Base-by-base conservation (phyloP, 2,329 filamentous ascomycete genomes). In the Colletotrichum agaves region DNA sequence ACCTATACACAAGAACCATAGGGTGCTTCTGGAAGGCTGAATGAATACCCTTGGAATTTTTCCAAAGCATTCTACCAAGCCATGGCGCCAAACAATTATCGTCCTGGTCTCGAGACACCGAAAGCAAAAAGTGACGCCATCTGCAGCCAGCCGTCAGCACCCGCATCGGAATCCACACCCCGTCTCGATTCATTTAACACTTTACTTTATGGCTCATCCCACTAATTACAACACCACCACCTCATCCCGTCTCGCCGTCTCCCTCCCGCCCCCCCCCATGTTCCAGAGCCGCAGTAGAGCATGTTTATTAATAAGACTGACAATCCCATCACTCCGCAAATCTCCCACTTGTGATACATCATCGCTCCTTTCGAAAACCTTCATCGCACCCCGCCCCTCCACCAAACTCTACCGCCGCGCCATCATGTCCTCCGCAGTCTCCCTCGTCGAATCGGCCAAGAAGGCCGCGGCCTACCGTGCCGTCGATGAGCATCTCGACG, bases 381-480 rank as follows among this genome's bases (percentile, higher is more conserved):
- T 39, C 2, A 33, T 43, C 31, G 37, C 59, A 7, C 55, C 61
- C 44, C 37, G 57, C 61, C 41, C 52, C 13, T 3, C 37, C 53
- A 47, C 56, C 7, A 56, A 61, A 47, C 21, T 69, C 53, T 53
- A 73, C 56, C 13, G 12, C 47, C 57, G 72, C 74, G 71, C 60
- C 50, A 82, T 83, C 80, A 74, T 79, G n/a, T 76, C 75, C 62
- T 69, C 77, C 13, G 72, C 74, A 49, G 74, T 73, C 33, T 74
- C 75, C 27, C 81, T 87, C 19, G 81, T 94, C 72, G 92, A 95
- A 79, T 82, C 85, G 39, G 91, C 93, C 69, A 96, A 96, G 81
- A 88, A 89, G 74, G 85, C 88, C 46, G 93, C 93, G 59, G 93
- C 92, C 70, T 89, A 86, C 78, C 88, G 87, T 73, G 93, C 93